Conservation (phyloP, 305 asterid species). For the Fraxinus baroniana region DNA sequence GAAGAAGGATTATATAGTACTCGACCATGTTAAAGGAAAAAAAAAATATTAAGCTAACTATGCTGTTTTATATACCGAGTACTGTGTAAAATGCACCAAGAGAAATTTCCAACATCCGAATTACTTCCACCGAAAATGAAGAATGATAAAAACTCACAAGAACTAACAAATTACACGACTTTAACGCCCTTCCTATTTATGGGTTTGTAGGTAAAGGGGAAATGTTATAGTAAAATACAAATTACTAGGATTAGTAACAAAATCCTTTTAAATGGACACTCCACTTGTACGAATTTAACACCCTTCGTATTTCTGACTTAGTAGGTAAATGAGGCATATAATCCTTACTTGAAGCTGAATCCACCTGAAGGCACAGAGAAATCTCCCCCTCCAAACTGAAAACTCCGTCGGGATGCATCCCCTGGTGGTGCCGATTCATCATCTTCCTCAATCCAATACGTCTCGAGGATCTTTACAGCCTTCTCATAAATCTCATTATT, state of each 20-base stretch:
- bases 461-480: conserved; percentile 79
- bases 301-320: background rate
- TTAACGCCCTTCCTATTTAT: too few relatives aligned
- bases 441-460: conserved; percentile 73
- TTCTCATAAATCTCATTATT: conserved; percentile 78
- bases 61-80: too few relatives aligned
- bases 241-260: background rate
- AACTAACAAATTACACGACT: background rate
- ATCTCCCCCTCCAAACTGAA: conserved; percentile 61
- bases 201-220: background rate
- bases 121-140: background rate
- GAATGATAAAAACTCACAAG: background rate
- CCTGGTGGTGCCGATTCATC: conserved; percentile 65
- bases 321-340: background rate
- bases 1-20: too few relatives aligned
- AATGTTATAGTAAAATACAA: background rate
- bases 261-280: background rate
- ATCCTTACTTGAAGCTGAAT: conserved; percentile 54
- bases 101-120: background rate
- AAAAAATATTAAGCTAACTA: too few relatives aligned
- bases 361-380: conserved; percentile 60
- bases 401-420: conserved; percentile 47
- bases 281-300: background rate
- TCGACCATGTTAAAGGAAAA: too few relatives aligned
- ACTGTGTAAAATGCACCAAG: background rate